Conservation (phyloP, 306 rosid genomes). For the Lupinus albus region DNA sequence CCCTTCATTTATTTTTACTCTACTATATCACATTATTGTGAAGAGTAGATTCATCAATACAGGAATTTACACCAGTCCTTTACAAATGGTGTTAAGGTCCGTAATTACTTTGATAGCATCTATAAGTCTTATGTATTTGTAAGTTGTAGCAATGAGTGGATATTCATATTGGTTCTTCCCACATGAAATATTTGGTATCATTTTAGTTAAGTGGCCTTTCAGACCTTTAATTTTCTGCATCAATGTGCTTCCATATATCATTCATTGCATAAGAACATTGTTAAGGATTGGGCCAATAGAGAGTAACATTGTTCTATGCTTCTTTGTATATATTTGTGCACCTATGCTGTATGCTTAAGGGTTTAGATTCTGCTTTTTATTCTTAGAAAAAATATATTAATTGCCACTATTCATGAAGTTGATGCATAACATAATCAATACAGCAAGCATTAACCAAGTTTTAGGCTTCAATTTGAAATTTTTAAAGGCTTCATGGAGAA, state of each 20-base stretch:
- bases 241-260: constrained; percentile 1
- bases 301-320: constrained; percentile 16
- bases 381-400: no score
- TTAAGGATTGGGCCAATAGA: constrained; percentile 5
- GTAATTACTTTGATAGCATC: constrained; percentile 30
- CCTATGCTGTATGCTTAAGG: constrained; percentile 25
- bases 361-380: no score
- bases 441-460: no score
- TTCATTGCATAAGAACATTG: constrained; percentile 25
- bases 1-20: constrained; percentile 15
- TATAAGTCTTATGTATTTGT: constrained; percentile 7
- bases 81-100: constrained; percentile 29
- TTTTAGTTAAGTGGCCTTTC: constrained; percentile 20
- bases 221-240: constrained; percentile 5
- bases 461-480: no score
- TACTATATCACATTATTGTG: constrained; percentile 17
- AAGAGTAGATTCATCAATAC: constrained; percentile 35
- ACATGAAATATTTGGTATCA: constrained; percentile 15
- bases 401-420: no score
- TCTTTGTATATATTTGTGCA: constrained; percentile 1
- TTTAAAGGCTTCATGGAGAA: no score
- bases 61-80: constrained; percentile 40
- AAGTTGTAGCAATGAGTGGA: constrained; percentile 43
- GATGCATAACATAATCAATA: no score
- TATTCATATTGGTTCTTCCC: constrained; percentile 31